These are phyloP conservation scores for Xylogone sp. DNA, from an alignment of 2,329 filamentous ascomycete genomes.

Conservation along the genomic window DNA sequence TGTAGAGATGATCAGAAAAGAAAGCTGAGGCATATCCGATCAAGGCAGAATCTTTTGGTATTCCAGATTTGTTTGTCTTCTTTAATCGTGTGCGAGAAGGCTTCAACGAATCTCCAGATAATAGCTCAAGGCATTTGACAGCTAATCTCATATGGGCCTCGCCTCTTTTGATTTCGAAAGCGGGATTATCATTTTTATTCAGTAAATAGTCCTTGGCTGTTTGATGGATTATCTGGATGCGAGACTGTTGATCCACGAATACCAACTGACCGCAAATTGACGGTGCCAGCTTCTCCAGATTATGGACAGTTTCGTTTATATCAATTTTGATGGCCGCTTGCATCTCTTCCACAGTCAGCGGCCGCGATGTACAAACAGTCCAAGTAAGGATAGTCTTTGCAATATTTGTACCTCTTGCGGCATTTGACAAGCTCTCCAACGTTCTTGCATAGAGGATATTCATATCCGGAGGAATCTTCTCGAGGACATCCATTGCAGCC, in stretches of 20 bases:
- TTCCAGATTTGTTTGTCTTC: no score
- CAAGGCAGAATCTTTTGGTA: constrained; percentile 11
- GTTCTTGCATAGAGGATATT: constrained; percentile 10
- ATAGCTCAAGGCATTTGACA: no score
- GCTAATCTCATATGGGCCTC: no score
- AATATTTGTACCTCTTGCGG: constrained; percentile 19
- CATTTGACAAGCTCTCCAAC: constrained; percentile 6
- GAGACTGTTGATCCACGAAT: constrained; percentile 14
- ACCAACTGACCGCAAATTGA: constrained; percentile 29
- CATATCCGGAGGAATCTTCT: constrained; percentile 31
- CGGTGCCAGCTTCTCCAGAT: constrained; percentile 18
- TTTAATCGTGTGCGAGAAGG: no score
- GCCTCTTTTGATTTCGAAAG: constrained; percentile 19
- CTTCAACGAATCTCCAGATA: no score
- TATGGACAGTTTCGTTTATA: constrained; percentile 17
- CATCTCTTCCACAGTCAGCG: constrained; percentile 23
- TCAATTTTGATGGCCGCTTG: constrained; percentile 25
- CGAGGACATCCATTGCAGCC: constrained; percentile 24
- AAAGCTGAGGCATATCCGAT: constrained; percentile 19
- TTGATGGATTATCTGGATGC: constrained; percentile 24
- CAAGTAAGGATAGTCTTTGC: constrained; percentile 25
- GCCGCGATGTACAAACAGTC: constrained; percentile 19
- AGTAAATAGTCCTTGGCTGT: constrained; percentile 27
- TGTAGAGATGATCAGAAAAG: constrained; percentile 22
- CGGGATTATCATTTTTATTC: constrained; percentile 13